A percentile compares a stretch with the other conserved stretches of the same genome.
phyloP scores from a whole-genome alignment of 108 stramenopile genomes.

The Cyclostephanos tholiformis region DNA sequence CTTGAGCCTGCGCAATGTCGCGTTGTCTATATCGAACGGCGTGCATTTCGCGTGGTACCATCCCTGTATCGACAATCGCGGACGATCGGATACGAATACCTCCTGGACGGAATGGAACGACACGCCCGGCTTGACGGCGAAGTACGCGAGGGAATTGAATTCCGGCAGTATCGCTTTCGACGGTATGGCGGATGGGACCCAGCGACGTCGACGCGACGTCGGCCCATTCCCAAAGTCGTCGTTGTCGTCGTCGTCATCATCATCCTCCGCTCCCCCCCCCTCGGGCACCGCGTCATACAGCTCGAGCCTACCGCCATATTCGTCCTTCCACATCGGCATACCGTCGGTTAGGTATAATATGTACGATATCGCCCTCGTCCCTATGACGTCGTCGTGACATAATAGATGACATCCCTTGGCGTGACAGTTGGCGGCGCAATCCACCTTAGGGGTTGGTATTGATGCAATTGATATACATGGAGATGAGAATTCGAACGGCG shows the following conservation, averaged over 20 bases:
- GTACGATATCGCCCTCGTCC: slow-evolving; percentile 88
- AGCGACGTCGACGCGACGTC: not conserved
- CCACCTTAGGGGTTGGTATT: slow-evolving; percentile 46
- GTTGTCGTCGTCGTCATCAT: not conserved
- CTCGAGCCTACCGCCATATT: slow-evolving; percentile 93
- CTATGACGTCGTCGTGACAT: slow-evolving; percentile 98
- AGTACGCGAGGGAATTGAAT: slow-evolving; percentile 93
- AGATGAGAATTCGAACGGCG: no score
- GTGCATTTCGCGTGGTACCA: slow-evolving; percentile 82
- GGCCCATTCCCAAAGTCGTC: not conserved
- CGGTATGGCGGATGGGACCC: slow-evolving; percentile 62
- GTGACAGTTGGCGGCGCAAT: slow-evolving; percentile 96
- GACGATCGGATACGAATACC: slow-evolving; percentile 86
- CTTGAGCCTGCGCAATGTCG: slow-evolving; percentile 80
- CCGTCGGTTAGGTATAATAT: slow-evolving; percentile 93
- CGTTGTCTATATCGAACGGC: slow-evolving; percentile 61
- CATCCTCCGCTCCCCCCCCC: not conserved
- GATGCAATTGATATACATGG: no score
- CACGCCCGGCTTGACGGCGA: slow-evolving; percentile 86
- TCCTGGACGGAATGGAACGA: slow-evolving; percentile 97
- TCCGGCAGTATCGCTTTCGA: slow-evolving; percentile 75
- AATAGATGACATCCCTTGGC: slow-evolving; percentile 93
- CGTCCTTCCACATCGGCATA: slow-evolving; percentile 68
- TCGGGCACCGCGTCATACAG: slow-evolving; percentile 69
- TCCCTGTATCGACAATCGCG: slow-evolving; percentile 88